A percentile compares a stretch with the other conserved stretches of the same genome.
phyloP scores from a whole-genome alignment of 805 yeast genomes.

The Metschnikowia picachoensis region DNA sequence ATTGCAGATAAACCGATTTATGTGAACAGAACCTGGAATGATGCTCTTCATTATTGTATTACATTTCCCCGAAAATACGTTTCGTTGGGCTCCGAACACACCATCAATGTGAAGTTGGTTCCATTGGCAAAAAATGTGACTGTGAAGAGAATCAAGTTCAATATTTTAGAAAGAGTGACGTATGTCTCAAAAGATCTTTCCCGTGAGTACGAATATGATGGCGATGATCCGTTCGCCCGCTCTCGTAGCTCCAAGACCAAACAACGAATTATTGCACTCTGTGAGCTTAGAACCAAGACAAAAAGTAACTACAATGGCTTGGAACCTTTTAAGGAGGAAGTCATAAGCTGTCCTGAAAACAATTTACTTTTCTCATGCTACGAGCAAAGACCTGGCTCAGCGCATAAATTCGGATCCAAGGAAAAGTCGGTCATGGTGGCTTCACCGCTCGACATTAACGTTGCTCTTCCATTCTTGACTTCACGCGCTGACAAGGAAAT shows the following conservation, averaged over 20 bases:
- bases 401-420: background rate
- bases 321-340: slow-evolving; percentile 57
- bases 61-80: slow-evolving; percentile 69
- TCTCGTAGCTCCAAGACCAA: slow-evolving; percentile 8
- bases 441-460: slow-evolving; percentile 41
- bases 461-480: slow-evolving; percentile 42
- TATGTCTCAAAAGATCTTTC: slow-evolving; percentile 55
- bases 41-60: slow-evolving; percentile 64
- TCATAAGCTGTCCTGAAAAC: slow-evolving; percentile 54
- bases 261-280: slow-evolving; percentile 55
- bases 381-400: slow-evolving; percentile 22
- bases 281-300: slow-evolving; percentile 58
- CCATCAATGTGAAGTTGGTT: slow-evolving; percentile 61
- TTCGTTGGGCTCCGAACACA: slow-evolving; percentile 53
- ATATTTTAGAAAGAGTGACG: slow-evolving; percentile 62
- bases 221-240: slow-evolving; percentile 18
- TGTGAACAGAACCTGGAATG: slow-evolving; percentile 73
- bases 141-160: slow-evolving; percentile 61
- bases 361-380: slow-evolving; percentile 59
- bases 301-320: slow-evolving; percentile 32
- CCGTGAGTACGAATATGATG: slow-evolving; percentile 51
- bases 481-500: slow-evolving; percentile 32
- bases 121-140: slow-evolving; percentile 62
- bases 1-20: slow-evolving; percentile 69
- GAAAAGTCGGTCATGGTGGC: slow-evolving; percentile 29